Conservation (phyloP, 345 rosid species). For the Microcos paniculata region DNA sequence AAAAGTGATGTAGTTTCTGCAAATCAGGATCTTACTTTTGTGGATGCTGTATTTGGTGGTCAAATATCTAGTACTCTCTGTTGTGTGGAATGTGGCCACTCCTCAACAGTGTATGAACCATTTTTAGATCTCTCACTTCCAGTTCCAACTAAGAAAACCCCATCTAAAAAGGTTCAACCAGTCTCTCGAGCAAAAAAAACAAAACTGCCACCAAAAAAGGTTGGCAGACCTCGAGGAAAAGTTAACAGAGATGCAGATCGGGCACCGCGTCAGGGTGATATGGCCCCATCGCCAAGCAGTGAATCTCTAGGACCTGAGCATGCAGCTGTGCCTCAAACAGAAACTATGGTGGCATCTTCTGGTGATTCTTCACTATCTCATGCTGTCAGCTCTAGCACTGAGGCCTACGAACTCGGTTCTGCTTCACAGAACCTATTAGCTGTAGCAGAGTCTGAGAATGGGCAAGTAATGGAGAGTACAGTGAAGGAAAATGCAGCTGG, state of each 20-base stretch:
- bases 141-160: slow-evolving; percentile 77
- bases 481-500: slow-evolving; percentile 28
- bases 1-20: slow-evolving; percentile 31
- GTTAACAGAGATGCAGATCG: slow-evolving; percentile 41
- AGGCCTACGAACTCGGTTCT: slow-evolving; percentile 26
- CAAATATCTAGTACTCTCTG: slow-evolving; percentile 79
- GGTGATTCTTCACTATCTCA: slow-evolving; percentile 27
- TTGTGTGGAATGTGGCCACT: slow-evolving; percentile 83
- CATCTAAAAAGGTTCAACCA: slow-evolving; percentile 54
- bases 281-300: slow-evolving; percentile 28
- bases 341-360: slow-evolving; percentile 24
- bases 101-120: slow-evolving; percentile 87
- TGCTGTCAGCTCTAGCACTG: slow-evolving; percentile 23
- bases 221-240: slow-evolving; percentile 45
- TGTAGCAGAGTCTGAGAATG: slow-evolving; percentile 28
- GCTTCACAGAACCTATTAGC: slow-evolving; percentile 30
- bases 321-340: slow-evolving; percentile 21
- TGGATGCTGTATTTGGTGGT: slow-evolving; percentile 86
- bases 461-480: slow-evolving; percentile 34
- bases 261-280: slow-evolving; percentile 26
- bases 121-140: slow-evolving; percentile 94
- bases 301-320: slow-evolving; percentile 23
- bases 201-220: slow-evolving; percentile 66
- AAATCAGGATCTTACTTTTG: slow-evolving; percentile 51
- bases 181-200: slow-evolving; percentile 64